phyloP scores from a whole-genome alignment of 2,329 filamentous ascomycete genomes.

The Clonostachys solani region DNA sequence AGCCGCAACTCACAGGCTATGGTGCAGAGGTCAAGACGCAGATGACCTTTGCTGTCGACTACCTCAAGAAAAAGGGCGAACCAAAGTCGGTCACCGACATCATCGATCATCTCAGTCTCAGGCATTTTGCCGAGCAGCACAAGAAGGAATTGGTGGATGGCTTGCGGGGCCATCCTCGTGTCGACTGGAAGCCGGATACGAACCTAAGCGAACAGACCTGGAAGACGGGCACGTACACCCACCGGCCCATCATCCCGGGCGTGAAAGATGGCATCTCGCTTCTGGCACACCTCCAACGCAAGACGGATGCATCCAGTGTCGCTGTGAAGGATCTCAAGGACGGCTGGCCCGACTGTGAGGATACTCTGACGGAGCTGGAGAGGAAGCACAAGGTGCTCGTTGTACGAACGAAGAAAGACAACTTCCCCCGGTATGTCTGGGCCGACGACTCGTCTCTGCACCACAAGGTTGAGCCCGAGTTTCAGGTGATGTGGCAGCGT shows the following conservation, averaged over 20 bases:
- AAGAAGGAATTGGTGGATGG: conserved; percentile 64
- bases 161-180: conserved; percentile 59
- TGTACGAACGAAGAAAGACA: conserved; percentile 88
- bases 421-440: conserved; percentile 82
- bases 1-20: conserved; percentile 70
- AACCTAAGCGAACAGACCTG: conserved; percentile 64
- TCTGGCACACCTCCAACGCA: conserved; percentile 74
- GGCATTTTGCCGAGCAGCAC: conserved; percentile 54
- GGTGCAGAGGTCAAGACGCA: conserved; percentile 82
- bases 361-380: conserved; percentile 75
- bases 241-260: conserved; percentile 74
- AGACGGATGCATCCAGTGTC: conserved; percentile 76
- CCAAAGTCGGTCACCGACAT: conserved; percentile 72
- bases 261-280: conserved; percentile 76
- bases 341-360: conserved; percentile 84
- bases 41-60: conserved; percentile 81
- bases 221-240: conserved; percentile 69
- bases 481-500: conserved; percentile 78
- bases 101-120: conserved; percentile 74
- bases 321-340: conserved; percentile 90
- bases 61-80: conserved; percentile 68
- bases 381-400: conserved; percentile 75
- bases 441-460: conserved; percentile 77
- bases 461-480: conserved; percentile 75
- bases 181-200: conserved; percentile 51